These are phyloP conservation scores for Rutstroemia sp. DNA, from an alignment of 2,329 filamentous ascomycete species.

Conservation along the genomic window DNA sequence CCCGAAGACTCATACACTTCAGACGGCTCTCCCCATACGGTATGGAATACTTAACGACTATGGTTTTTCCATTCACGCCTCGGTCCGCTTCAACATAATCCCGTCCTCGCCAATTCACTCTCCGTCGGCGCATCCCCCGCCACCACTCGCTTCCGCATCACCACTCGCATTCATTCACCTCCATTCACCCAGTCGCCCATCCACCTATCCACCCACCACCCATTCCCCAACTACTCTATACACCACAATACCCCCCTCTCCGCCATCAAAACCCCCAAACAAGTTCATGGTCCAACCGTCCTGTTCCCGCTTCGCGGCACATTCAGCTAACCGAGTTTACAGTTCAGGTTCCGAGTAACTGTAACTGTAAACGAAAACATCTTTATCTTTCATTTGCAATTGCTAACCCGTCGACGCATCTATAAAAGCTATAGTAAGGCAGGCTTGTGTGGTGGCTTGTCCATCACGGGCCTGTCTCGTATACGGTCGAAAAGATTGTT, in stretches of 20 bases:
- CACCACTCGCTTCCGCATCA: background rate
- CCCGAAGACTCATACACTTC: too few relatives aligned
- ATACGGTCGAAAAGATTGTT: background rate
- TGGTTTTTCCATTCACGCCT: too few relatives aligned
- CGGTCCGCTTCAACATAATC: background rate
- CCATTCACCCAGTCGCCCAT: background rate
- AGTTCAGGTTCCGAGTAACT: background rate
- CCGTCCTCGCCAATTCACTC: background rate
- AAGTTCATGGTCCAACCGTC: constrained; percentile 6
- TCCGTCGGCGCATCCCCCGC: background rate
- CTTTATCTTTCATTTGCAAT: background rate
- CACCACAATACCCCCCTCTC: background rate
- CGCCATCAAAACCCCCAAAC: background rate
- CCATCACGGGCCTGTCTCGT: background rate
- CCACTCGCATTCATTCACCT: background rate
- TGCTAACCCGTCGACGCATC: background rate
- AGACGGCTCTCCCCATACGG: too few relatives aligned
- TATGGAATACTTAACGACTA: too few relatives aligned
- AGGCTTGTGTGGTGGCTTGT: background rate
- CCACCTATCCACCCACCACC: background rate
- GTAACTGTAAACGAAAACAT: too few relatives aligned
- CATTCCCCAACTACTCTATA: background rate
- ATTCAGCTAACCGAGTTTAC: background rate
- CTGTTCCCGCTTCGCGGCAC: background rate
- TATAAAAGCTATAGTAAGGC: constrained; percentile 5